Base-by-base conservation (phyloP, 768 basidiomycete genomes). In the Mycena albidolilacea region DNA sequence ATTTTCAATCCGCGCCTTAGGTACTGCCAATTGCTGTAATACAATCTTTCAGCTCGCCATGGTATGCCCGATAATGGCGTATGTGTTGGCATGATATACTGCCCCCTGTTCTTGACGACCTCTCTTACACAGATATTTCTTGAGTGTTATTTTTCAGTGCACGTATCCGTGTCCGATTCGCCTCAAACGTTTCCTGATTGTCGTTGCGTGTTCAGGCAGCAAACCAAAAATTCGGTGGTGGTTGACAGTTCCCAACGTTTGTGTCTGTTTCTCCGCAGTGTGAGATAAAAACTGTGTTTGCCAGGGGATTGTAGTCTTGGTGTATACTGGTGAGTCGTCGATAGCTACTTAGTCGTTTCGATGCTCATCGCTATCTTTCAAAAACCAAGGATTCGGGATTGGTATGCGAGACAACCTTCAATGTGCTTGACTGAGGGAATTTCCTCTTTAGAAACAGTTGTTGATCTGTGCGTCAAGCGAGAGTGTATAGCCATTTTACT, bases 61-160 rank as follows among this genome's bases (percentile, higher is more conserved):
- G 39, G 64, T 41, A 14, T 23, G 8, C 21, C 12, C 57, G 15
- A 23, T 66, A 6, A 66, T 66, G 64, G 57, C 39, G 64, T 66
- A 15, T 54, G 64, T 35, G 21, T 44, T 57, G 15, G 39, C 57
- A 58, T 7, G 55, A 38, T 23, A 58, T 58, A 15, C 35, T 0
- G 52, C 35, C 17, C 48, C 35, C n/a, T 7, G 17, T 48, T 17
- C 52, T 50, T 30, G 52, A 44, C 35, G 15, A 23, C 64, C 35
- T 14, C 21, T 17, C 55, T 11, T 35, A 54, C 11, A 15, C 64
- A 66, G 64, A 44, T 66, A 57, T 43, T 66, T 66, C 64, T 30
- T 66, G 64, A n/a, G 41, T 30, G 54, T 66, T 30, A 57, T 66
- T 44, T 66, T 66, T 30, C 64, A 43, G 21, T 66, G 64, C 35